Evolutionary conservation across 208 protist genomes (phyloP), one percentile per base, ranked within the genome.

Genomic region (Acanthamoeba healyi): DNA sequence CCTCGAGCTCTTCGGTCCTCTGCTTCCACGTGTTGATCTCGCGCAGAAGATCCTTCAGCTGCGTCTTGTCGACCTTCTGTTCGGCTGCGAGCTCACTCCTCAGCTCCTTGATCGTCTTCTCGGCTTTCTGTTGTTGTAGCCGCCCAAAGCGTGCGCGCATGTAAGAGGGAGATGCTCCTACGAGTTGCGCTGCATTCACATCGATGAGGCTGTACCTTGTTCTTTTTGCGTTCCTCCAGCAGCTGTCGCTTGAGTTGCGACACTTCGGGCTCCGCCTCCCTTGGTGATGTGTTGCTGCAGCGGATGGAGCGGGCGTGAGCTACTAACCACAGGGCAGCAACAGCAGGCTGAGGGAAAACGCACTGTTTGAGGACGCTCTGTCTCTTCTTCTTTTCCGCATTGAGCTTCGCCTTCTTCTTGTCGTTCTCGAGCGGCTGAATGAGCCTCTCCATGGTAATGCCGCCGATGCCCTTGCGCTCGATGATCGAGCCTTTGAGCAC

Each of bases 1-100:
- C 81, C 34, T 89, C 81, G 34, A 89, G 81, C 54, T 89, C 81
- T 89, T 89, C 81, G 7, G 51, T 65, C 81, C 46, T 89, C 22
- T 89, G 81, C 54, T 65, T 89, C 81, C 81, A 89, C 22, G 81
- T n/a, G 12, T 36, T 44, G 6, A 89, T 56, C 34, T 89, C 81
- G 26, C 26, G 15, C 34, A 84, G 74, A 24, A 84, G 74, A 49
- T 24, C 74, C 26, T 34, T 44, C 24, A 84, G 74, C 36, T 32
- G 24, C 12, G 34, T 34, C 32, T 36, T 84, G 74, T 84, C 74
- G 17, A 84, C 74, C 74, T 84, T 84, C 74, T 84, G 74, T 14
- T 84, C 74, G 26, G 74, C 22, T 2, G 19, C 36, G 19, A 84
- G 36, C 36, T 49, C 29, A 14, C 74, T 32, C 26, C 74, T 26